These are phyloP conservation scores for Salix brachista DNA, from an alignment of 345 rosid species.

Conservation along the genomic window DNA sequence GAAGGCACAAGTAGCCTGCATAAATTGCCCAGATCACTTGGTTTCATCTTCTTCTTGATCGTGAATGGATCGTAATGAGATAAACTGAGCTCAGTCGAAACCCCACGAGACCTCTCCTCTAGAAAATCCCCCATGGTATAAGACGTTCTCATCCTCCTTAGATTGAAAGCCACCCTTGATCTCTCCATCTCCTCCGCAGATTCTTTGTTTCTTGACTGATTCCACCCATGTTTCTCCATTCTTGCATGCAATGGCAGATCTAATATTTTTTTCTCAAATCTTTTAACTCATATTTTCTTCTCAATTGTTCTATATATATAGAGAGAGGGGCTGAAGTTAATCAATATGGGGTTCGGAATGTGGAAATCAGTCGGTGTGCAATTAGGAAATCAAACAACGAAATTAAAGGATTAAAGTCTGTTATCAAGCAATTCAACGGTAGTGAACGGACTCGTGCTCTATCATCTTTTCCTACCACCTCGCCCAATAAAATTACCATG, in stretches of 20 bases:
- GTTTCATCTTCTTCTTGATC: conserved; percentile 11
- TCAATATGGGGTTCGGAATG: neutral
- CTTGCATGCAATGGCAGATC: neutral
- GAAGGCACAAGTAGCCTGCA: conserved; percentile 3
- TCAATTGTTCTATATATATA: neutral
- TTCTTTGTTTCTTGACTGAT: neutral
- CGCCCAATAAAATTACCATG: too few species aligned
- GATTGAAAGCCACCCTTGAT: neutral
- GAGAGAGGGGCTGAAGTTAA: neutral
- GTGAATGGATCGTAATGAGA: neutral
- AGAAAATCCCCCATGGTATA: neutral
- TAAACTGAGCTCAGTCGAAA: neutral
- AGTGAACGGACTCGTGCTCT: too few species aligned
- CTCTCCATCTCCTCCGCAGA: neutral
- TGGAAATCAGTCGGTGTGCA: neutral
- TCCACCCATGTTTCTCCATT: neutral
- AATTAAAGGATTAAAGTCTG: neutral
- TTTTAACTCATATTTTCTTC: neutral
- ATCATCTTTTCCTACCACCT: too few species aligned
- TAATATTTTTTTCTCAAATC: neutral
- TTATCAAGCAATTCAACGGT: neutral
- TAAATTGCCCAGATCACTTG: neutral
- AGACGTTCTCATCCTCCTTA: neutral
- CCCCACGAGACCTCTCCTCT: neutral
- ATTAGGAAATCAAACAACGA: neutral